Conservation (phyloP, 2,329 filamentous ascomycete genomes). For the Alternaria brassicae region DNA sequence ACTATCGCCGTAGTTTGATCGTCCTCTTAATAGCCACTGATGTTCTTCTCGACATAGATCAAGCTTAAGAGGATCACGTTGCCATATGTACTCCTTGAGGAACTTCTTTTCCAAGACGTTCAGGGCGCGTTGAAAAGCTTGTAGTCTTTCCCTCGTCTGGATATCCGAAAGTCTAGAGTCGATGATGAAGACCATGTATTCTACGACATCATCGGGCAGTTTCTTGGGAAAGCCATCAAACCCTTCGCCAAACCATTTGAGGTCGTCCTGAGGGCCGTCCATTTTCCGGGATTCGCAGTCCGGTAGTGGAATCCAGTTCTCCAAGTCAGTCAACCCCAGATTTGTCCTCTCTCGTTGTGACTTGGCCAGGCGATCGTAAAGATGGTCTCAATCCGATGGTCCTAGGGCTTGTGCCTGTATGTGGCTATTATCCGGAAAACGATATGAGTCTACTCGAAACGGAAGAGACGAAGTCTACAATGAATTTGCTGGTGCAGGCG, state of each 20-base stretch:
- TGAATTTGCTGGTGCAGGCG: conserved; percentile 14
- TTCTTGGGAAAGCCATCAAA: conserved; percentile 70
- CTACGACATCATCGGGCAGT: conserved; percentile 82
- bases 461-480: background rate
- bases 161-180: conserved; percentile 62
- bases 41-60: conserved; percentile 66
- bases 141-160: conserved; percentile 70
- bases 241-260: conserved; percentile 71
- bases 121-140: conserved; percentile 73
- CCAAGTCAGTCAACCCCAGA: background rate
- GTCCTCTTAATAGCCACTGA: conserved; percentile 70
- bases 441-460: background rate
- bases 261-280: conserved; percentile 57
- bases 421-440: background rate
- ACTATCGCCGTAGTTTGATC: conserved; percentile 89
- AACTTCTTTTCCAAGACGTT: conserved; percentile 67
- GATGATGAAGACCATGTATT: conserved; percentile 81
- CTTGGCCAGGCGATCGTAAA: background rate
- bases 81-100: conserved; percentile 93
- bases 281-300: conserved; percentile 24
- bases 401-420: background rate
- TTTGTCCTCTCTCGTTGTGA: background rate
- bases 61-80: conserved; percentile 80
- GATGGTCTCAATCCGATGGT: background rate
- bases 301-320: background rate